Percentiles rank a stretch among this genome's conserved stretches.
Evolutionary conservation across 805 yeast genomes (phyloP).

Genomic region (Myxozyma neotropica): DNA sequence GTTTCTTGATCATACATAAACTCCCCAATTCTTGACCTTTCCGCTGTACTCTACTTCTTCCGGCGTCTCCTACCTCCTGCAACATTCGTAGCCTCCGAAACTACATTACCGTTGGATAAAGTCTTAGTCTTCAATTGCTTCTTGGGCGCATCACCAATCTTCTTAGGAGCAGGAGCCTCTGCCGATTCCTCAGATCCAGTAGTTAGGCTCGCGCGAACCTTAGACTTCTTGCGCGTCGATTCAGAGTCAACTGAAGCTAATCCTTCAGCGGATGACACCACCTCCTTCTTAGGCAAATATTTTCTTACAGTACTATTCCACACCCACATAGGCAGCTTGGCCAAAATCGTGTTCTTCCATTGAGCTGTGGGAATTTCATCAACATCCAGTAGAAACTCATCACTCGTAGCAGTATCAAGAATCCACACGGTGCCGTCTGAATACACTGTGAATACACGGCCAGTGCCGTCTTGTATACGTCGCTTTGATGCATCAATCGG

Average conservation of each 20-base stretch:
- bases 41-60: slow-evolving; percentile 4
- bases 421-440: slow-evolving; percentile 39
- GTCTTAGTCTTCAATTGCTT: slow-evolving; percentile 5
- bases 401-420: slow-evolving; percentile 21
- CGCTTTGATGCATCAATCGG: slow-evolving; percentile 34
- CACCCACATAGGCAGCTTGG: slow-evolving; percentile 36
- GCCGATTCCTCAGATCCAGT: background rate
- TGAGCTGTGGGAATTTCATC: slow-evolving; percentile 41
- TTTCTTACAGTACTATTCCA: slow-evolving; percentile 31
- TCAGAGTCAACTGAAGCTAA: slow-evolving; percentile 1
- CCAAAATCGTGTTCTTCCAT: slow-evolving; percentile 42
- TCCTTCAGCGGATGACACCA: background rate
- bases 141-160: slow-evolving; percentile 13
- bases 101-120: slow-evolving; percentile 22
- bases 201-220: background rate
- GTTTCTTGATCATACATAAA: too few relatives aligned
- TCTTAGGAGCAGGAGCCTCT: slow-evolving; percentile 10
- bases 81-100: slow-evolving; percentile 25
- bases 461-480: slow-evolving; percentile 20
- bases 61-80: slow-evolving; percentile 34
- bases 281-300: slow-evolving; percentile 5
- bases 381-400: slow-evolving; percentile 40
- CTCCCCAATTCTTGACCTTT: background rate
- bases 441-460: slow-evolving; percentile 41
- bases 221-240: slow-evolving; percentile 2